These are phyloP conservation scores for Parafenestella ontariensis DNA, from an alignment of 2,329 filamentous ascomycete species.

Conservation along the genomic window DNA sequence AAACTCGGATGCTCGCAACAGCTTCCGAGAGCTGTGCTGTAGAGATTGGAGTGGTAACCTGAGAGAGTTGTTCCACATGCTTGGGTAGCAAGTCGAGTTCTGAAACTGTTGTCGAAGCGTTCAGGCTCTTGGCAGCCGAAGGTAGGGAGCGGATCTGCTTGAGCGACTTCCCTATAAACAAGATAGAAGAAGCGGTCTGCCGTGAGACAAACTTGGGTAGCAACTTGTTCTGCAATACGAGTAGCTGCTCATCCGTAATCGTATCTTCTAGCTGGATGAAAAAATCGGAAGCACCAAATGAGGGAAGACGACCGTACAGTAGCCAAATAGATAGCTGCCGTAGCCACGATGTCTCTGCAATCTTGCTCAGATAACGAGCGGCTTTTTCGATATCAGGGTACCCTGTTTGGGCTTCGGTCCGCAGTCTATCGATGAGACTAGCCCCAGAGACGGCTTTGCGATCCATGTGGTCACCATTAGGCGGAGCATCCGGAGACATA, in stretches of 20 bases:
- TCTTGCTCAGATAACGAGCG: constrained; percentile 72
- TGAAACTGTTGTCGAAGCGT: constrained; percentile 37
- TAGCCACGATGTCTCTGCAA: constrained; percentile 90
- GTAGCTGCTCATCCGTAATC: constrained; percentile 38
- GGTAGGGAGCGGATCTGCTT: constrained; percentile 72
- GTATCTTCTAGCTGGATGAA: constrained; percentile 66
- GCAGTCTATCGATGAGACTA: constrained; percentile 76
- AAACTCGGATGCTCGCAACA: constrained; percentile 78
- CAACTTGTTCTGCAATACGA: constrained; percentile 54
- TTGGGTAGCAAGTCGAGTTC: constrained; percentile 69
- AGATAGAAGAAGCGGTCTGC: constrained; percentile 78
- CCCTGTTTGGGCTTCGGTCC: constrained; percentile 81
- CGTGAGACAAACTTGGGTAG: constrained; percentile 81
- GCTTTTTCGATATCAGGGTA: constrained; percentile 85
- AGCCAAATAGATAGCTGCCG: constrained; percentile 91
- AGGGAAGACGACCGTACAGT: constrained; percentile 82
- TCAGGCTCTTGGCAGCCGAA: constrained; percentile 37
- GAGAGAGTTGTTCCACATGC: constrained; percentile 73
- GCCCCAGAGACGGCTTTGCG: constrained; percentile 66
- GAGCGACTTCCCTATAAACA: constrained; percentile 89
- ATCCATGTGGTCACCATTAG: constrained; percentile 17
- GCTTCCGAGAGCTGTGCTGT: constrained; percentile 72
- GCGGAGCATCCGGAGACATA: constrained; percentile 47
- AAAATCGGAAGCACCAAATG: constrained; percentile 82
- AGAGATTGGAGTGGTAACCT: constrained; percentile 76